Base-by-base conservation (phyloP, 2,329 filamentous ascomycete species). In the Penicillium sp. region DNA sequence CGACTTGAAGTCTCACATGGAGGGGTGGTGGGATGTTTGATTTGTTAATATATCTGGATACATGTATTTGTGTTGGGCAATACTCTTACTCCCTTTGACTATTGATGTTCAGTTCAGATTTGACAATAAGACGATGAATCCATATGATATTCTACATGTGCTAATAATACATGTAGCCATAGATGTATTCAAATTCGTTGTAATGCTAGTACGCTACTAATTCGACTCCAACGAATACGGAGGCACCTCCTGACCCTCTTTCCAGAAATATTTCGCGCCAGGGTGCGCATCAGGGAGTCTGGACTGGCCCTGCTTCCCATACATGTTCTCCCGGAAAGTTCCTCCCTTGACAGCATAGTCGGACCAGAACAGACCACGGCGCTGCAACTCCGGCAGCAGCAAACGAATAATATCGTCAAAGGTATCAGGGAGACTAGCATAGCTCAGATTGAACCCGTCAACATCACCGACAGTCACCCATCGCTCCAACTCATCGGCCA, bases 11-110 rank as follows among this genome's bases (percentile, higher is more conserved):
- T 79, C 83, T 42, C 67, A 88, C 49, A 82, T 90, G 67, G 88
- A 91, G 76, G 79, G 79, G 18, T 91, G 87, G 87, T 89, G 81
- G 79, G 78, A 79, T 70, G 63, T 76, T 46, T 74, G 51, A 63
- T 35, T 38, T 37, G 29, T 27, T 21, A 39, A 23, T 23, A 23
- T 42, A n/a, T 27, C 12, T 27, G 15, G 39, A 12, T 7, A n/a
- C 2, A 44, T 6, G 6, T 15, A 44, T 44, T 31, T 15, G 41
- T 6, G 23, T 27, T 42, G n/a, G 12, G 12, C 2, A 31, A 45
- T 10, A 45, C 7, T 32, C 0, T 45, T 44, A 9, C 21, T 31
- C 3, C 6, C 13, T 42, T 42, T 29, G 0, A 29, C 27, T 21
- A 12, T 31, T 16, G 9, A 15, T 21, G 3, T 6, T 18, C 32